Conservation (phyloP, 1,284 basidiomycete species). For the Sutorius eximius region DNA sequence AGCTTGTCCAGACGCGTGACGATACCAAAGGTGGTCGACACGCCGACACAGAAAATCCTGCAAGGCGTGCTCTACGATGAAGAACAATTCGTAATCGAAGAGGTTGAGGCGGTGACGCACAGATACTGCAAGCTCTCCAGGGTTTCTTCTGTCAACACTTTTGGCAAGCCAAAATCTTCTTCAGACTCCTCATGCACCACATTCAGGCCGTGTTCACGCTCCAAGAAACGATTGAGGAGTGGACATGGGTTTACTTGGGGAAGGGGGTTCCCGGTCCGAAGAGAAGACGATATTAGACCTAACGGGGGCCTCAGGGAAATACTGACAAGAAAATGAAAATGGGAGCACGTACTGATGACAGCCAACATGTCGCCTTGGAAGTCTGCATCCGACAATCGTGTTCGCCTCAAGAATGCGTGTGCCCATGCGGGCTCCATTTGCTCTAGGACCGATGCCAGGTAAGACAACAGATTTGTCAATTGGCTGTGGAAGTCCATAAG, state of each 20-base stretch:
- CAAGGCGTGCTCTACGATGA: neutral
- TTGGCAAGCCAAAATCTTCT: slow-evolving; percentile 68
- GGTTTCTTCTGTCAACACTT: slow-evolving; percentile 62
- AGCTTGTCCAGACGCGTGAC: slow-evolving; percentile 67
- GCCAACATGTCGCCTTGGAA: slow-evolving; percentile 85
- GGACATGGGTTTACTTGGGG: slow-evolving; percentile 89
- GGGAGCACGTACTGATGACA: slow-evolving; percentile 60
- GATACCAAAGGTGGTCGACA: slow-evolving; percentile 67
- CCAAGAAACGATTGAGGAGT: slow-evolving; percentile 72
- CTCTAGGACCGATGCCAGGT: slow-evolving; percentile 63
- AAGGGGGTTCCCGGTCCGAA: slow-evolving; percentile 74
- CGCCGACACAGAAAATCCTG: slow-evolving; percentile 75
- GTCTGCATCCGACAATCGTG: slow-evolving; percentile 73
- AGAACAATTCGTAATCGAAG: neutral
- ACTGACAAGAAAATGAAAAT: neutral
- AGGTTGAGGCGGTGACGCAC: slow-evolving; percentile 38
- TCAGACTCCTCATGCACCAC: slow-evolving; percentile 64
- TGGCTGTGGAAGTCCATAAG: slow-evolving; percentile 42
- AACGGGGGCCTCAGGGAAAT: neutral
- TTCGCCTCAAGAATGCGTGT: slow-evolving; percentile 72
- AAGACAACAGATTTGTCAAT: slow-evolving; percentile 60
- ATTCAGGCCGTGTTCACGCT: slow-evolving; percentile 59
- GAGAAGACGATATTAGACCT: slow-evolving; percentile 69
- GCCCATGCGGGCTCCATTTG: slow-evolving; percentile 73
- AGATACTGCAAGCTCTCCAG: slow-evolving; percentile 70